Evolutionary conservation across 1,284 basidiomycete genomes (phyloP), one percentile per base, ranked within the genome.

Genomic region (Thelephora terrestris): DNA sequence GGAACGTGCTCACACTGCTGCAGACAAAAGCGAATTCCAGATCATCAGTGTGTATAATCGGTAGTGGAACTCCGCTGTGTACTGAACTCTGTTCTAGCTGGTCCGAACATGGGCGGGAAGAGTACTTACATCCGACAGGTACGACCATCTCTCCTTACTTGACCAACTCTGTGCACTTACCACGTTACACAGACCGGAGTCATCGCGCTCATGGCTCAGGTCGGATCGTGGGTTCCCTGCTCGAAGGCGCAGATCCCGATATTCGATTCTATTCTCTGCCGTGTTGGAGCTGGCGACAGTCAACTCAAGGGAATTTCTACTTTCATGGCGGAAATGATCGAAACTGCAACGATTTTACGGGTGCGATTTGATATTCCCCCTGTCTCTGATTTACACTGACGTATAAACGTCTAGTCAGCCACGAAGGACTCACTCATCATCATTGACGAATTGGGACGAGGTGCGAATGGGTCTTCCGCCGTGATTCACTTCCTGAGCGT

Each of bases 261-360:
- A 45, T 99, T 98, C 56, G 96, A 99, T 67, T 97, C 92, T 14
- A 88, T 99, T 45, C 70, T 99, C 4, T 96, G 95, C 49, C 78
- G 96, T 56, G 95, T 99, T 1, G 96, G 96, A 6, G 96, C 96
- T 0, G 96, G 96, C 1, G 96, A 99, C 63, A 94, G 89, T 64
- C 94, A 98, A 64, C 71, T 98, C 39, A 98, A 98, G 65, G 96
- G 95, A 16, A 91, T 99, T 3, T 96, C 91, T 25, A 99, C 96
- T 0, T 99, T 99, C 64, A 99, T 99, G 95, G 93, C 94, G 3
- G 96, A 99, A 69, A 99, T 99, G 96, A 74, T 95, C 10, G 91
- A 95, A 65, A 99, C 94, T 0, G 94, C 96, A 0, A 93, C 91
- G 0, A 99, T 99, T 58, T 75, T 99, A 43, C 79, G 88, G 59